Evolutionary conservation across 1,284 basidiomycete genomes (phyloP).

Genomic region (Ceratobasidium sp.): DNA sequence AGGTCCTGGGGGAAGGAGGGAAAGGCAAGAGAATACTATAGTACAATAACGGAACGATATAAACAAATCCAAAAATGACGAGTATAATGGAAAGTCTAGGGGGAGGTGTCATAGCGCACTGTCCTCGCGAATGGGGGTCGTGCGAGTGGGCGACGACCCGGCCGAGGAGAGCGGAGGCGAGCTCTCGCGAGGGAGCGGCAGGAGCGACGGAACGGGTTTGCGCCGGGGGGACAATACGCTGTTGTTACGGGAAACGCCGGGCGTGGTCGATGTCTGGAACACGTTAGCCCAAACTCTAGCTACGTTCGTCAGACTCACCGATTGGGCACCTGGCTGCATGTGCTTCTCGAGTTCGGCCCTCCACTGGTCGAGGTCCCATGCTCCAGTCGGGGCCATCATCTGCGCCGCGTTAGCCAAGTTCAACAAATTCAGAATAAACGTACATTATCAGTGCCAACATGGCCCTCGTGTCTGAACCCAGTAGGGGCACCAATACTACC

Average conservation of each 20-base stretch:
- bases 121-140: not conserved
- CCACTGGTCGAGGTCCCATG: constrained; percentile 23
- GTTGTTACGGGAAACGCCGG: not conserved
- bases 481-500: constrained; percentile 43
- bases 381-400: constrained; percentile 29
- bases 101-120: too few species aligned
- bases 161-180: constrained; percentile 22
- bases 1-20: too few species aligned
- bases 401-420: too few species aligned
- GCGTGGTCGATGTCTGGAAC: constrained; percentile 8
- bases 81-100: too few species aligned
- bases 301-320: not conserved
- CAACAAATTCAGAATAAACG: too few species aligned
- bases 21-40: too few species aligned
- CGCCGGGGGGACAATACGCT: constrained; percentile 21
- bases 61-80: too few species aligned
- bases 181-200: constrained; percentile 50
- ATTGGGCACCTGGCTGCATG: constrained; percentile 15
- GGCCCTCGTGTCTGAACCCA: constrained; percentile 43
- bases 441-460: constrained; percentile 43
- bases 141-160: constrained; percentile 12
- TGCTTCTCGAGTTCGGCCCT: constrained; percentile 28
- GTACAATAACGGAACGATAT: too few species aligned
- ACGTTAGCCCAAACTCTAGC: not conserved
- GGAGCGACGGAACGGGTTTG: constrained; percentile 43